Base-by-base conservation (phyloP, 495 filamentous ascomycete genomes). In the Chaetomium fimeti region DNA sequence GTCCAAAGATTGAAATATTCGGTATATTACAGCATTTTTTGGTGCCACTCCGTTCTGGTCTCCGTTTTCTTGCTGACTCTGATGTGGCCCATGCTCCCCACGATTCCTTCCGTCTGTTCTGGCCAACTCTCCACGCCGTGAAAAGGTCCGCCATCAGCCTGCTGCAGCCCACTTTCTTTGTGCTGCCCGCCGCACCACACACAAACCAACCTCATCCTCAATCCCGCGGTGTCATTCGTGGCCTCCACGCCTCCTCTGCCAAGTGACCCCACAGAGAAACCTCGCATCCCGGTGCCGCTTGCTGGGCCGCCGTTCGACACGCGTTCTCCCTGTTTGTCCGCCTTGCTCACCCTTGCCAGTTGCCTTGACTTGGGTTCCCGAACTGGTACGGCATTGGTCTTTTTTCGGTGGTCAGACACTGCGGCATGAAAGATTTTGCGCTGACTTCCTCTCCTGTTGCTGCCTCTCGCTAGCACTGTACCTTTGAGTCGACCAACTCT, bases 181-280 rank as follows among this genome's bases (percentile, higher is more conserved):
- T 65, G 32, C 54, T 49, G 18, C 42, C 63, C 48, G 59, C 56
- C 55, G 56, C 59, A 60, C 45, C 59, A 53, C 28, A 40, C 58
- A 13, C 45, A 49, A 51, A 49, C 43, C 58, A 54, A 62, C 27
- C 49, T 32, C 20, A 43, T 45, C 62, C 60, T 45, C 40, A 43
- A 66, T 60, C 43, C 61, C 36, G 60, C 60, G 32, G 59, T 56
- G 49, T 47, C 66, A 67, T 69, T 66, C 59, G 68, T 47, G 38
- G 61, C 66, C 59, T 69, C 61, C 66, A 67, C 71, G 58, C 61
- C 22, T 49, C 45, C 45, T 64, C 64, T 47, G 71, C 71, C 66
- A 73, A 71, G 68, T 61, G 60, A 55, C 71, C 63, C 68, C 71
- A 71, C 71, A 66, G 45, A 67, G 63, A 52, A 27, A 65, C 68